A percentile compares a stretch with the other conserved stretches of the same genome.
phyloP scores from a whole-genome alignment of 1,284 basidiomycete species.

The Pseudozyma sp. region DNA sequence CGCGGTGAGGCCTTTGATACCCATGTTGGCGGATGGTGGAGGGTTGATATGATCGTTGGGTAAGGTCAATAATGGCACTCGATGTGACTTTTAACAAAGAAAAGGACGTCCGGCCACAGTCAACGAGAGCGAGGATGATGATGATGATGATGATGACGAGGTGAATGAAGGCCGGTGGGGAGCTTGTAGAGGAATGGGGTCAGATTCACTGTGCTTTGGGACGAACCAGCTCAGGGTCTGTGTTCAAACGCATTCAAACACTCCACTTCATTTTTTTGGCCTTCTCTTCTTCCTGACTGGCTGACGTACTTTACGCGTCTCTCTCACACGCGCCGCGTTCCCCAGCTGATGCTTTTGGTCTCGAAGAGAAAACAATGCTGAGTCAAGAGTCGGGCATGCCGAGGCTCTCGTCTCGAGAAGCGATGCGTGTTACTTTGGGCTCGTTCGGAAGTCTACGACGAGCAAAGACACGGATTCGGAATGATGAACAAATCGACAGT shows the following conservation, averaged over 20 bases:
- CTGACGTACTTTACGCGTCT: conserved; percentile 14
- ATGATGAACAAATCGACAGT: too few relatives aligned
- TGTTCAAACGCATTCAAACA: background rate
- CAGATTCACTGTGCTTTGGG: background rate
- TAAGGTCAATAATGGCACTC: too few relatives aligned
- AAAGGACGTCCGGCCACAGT: too few relatives aligned
- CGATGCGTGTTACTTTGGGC: too few relatives aligned
- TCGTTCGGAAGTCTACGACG: background rate
- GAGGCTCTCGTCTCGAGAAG: too few relatives aligned
- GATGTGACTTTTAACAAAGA: too few relatives aligned
- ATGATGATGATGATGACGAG: conserved; percentile 1
- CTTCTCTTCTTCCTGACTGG: background rate
- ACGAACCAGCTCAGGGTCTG: conserved; percentile 5
- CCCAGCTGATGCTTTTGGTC: too few relatives aligned
- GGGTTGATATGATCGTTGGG: background rate
- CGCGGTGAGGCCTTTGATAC: conserved; percentile 79
- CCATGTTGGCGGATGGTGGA: conserved; percentile 16
- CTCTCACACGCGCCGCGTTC: conserved; percentile 12
- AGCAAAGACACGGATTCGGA: too few relatives aligned
- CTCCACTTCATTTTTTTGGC: conserved; percentile 13
- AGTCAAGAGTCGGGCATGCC: too few relatives aligned
- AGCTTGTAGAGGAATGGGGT: background rate
- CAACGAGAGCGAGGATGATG: background rate
- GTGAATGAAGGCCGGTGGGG: background rate
- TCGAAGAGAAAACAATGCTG: too few relatives aligned